Base-by-base conservation (phyloP, 352 stramenopile species). In the Globisporangium sylvaticum region DNA sequence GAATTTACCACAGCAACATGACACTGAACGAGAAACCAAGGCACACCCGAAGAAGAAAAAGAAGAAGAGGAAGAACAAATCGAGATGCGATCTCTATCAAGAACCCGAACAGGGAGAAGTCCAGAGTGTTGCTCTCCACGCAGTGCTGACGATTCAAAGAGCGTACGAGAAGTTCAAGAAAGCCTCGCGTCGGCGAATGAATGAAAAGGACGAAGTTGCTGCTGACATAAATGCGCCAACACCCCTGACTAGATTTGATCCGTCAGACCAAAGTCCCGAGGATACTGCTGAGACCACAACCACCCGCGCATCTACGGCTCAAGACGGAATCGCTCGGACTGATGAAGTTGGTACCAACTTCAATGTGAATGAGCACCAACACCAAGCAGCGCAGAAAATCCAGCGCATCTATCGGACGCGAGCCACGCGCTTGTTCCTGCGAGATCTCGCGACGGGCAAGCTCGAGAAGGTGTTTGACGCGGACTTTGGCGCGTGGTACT, bases 401-500 rank as follows among this genome's bases (percentile, higher is more conserved):
- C 78, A 89, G 46, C 46, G 15, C 14, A 62, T 83, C 27, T 77
- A 73, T 39, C 78, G 77, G 15, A 78, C 61, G 46, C 77, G 75
- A 62, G 66, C 72, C 10, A 69, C 70, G 12, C 65, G 73, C 2
- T 18, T 71, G n/a, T 81, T 83, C 64, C 52, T 81, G 18, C 68
- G 75, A 31, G 75, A 84, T 12, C 64, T 87, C 5, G 68, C 69
- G 1, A 69, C 52, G 25, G 69, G 74, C 22, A 75, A 74, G 24
- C 79, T 87, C 48, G 69, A 82, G 62, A 80, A 77, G 46, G 55
- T 78, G 24, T 82, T 79, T 18, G 76, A 86, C 32, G 58, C 66
- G 0, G 76, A 77, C 44, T 80, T 71, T 37, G 69, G 74, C 18
- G 62, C 70, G 9, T 89, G 76, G 77, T 89, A 87, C 44, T 89